phyloP scores from a whole-genome alignment of 441 rosid genomes.

The Mallotus repandus region DNA sequence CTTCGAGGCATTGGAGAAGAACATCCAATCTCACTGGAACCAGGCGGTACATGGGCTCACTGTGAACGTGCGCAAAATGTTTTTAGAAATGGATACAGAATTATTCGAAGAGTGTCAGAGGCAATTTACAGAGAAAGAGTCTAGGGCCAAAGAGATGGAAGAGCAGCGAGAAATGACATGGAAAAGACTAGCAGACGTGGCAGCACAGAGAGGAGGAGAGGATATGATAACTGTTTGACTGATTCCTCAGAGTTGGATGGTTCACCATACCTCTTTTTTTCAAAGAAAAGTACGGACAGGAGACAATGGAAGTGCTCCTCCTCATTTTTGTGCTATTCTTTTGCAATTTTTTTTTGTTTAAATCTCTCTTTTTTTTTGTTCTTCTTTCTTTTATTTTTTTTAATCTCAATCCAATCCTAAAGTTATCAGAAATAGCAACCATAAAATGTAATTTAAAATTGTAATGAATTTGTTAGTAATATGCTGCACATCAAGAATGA shows the following conservation, averaged over 20 bases:
- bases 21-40: slow-evolving; percentile 77
- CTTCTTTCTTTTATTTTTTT: slow-evolving; percentile 8
- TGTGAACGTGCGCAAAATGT: slow-evolving; percentile 73
- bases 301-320: slow-evolving; percentile 17
- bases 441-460: slow-evolving; percentile 38
- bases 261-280: not conserved
- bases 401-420: slow-evolving; percentile 28
- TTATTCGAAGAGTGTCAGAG: slow-evolving; percentile 74
- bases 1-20: slow-evolving; percentile 77
- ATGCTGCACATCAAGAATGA: slow-evolving; percentile 38
- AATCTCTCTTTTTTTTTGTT: slow-evolving; percentile 14
- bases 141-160: slow-evolving; percentile 59
- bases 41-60: slow-evolving; percentile 90
- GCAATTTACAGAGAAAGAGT: slow-evolving; percentile 59
- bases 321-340: slow-evolving; percentile 43
- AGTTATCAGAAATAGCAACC: slow-evolving; percentile 28
- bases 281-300: slow-evolving; percentile 8
- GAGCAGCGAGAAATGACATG: slow-evolving; percentile 72
- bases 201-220: slow-evolving; percentile 55
- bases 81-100: slow-evolving; percentile 80
- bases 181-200: slow-evolving; percentile 78
- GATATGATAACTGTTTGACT: slow-evolving; percentile 55
- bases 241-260: slow-evolving; percentile 19
- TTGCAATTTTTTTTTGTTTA: slow-evolving; percentile 5
- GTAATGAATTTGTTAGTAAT: slow-evolving; percentile 35